A percentile compares a stretch with the other conserved stretches of the same genome.
Evolutionary conservation across 2,329 filamentous ascomycete genomes (phyloP).

Genomic region (Elsinoe arachidis): DNA sequence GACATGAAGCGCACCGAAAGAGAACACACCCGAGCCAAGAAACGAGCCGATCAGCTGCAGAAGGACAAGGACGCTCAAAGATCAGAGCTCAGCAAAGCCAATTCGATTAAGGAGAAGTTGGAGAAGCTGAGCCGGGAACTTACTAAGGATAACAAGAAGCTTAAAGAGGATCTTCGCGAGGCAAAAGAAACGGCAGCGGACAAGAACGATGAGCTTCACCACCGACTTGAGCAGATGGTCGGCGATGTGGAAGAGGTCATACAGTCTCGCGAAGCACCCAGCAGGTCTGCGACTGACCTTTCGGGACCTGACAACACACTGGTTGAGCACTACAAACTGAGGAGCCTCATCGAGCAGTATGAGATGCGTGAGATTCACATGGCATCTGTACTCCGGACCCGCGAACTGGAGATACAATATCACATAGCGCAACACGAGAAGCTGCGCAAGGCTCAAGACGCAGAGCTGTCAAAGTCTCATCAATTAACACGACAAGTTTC

Average conservation of each 20-base stretch:
- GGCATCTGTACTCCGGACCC: conserved; percentile 81
- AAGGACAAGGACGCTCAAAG: conserved; percentile 91
- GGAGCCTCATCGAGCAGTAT: conserved; percentile 87
- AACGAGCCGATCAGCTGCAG: conserved; percentile 84
- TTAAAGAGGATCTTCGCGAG: conserved; percentile 87
- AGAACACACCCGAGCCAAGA: conserved; percentile 92
- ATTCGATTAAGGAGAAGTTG: conserved; percentile 86
- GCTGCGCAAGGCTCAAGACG: conserved; percentile 79
- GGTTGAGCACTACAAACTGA: conserved; percentile 69
- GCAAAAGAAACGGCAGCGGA: conserved; percentile 77
- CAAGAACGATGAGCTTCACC: conserved; percentile 74
- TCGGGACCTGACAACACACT: conserved; percentile 77
- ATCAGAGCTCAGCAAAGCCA: conserved; percentile 81
- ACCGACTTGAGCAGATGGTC: conserved; percentile 70
- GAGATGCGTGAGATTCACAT: conserved; percentile 93
- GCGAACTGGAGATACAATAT: conserved; percentile 91
- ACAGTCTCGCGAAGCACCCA: conserved; percentile 73
- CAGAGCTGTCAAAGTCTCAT: conserved; percentile 68
- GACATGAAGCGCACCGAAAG: conserved; percentile 95
- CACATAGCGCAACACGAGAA: conserved; percentile 82
- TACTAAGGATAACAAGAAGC: conserved; percentile 94
- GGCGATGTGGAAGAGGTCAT: conserved; percentile 83
- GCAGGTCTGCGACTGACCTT: conserved; percentile 72
- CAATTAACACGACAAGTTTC: conserved; percentile 86
- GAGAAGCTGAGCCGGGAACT: conserved; percentile 93